A percentile compares a stretch with the other conserved stretches of the same genome.
phyloP scores from a whole-genome alignment of 208 protist species.

The Trichomonas tenax region DNA sequence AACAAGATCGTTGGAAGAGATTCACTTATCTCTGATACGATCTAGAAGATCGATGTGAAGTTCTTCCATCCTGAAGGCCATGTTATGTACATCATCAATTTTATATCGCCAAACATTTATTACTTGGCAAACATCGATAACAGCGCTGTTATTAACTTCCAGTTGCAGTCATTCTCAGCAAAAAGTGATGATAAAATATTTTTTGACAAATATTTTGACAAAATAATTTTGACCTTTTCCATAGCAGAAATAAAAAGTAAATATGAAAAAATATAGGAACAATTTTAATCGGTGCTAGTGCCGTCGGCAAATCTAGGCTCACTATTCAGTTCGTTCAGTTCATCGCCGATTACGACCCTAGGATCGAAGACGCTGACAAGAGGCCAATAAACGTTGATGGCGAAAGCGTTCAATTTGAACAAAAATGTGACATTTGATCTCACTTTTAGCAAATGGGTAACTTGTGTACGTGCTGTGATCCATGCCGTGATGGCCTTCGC shows the following conservation, averaged over 20 bases:
- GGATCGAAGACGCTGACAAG: conserved; percentile 41
- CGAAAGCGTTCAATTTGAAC: conserved; percentile 37
- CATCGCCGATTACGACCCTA: conserved; percentile 48
- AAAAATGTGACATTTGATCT: background rate
- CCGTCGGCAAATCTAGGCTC: conserved; percentile 52
- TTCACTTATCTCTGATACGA: background rate
- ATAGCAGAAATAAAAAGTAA: too few species aligned
- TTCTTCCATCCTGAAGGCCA: too few species aligned
- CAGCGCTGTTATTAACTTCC: background rate
- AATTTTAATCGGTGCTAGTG: conserved; percentile 51
- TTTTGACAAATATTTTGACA: too few species aligned
- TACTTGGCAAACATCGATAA: background rate
- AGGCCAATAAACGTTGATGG: conserved; percentile 28
- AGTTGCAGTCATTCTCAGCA: background rate
- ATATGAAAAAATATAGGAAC: too few species aligned
- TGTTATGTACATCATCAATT: background rate
- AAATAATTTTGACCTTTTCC: too few species aligned
- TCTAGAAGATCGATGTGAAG: background rate
- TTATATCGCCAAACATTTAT: background rate
- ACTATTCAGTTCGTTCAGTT: conserved; percentile 51
- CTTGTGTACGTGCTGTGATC: background rate
- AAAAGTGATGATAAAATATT: too few species aligned
- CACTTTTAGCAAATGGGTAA: background rate
- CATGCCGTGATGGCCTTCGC: background rate
- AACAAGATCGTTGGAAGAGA: background rate